Percentiles rank a stretch among this genome's conserved stretches.
Conservation (phyloP, 768 basidiomycete genomes). For the Phaeotremella skinneri region DNA sequence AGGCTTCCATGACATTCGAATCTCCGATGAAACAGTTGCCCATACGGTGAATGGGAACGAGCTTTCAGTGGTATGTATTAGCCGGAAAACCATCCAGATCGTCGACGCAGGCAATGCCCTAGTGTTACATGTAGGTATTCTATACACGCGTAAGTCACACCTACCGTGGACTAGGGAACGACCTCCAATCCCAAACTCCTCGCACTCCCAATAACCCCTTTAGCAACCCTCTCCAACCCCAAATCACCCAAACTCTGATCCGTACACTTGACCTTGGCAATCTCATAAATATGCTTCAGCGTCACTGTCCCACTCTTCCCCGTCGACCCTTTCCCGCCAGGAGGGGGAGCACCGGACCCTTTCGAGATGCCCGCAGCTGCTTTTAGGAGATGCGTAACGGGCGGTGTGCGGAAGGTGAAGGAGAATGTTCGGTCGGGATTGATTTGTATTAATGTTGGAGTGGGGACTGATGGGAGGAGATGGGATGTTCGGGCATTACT, state of each 20-base stretch:
- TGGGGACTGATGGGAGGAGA: constrained; percentile 76
- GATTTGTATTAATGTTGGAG: constrained; percentile 88
- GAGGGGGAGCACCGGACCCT: constrained; percentile 64
- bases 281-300: constrained; percentile 97
- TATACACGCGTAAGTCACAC: no score
- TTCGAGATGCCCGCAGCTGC: constrained; percentile 85
- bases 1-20: no score
- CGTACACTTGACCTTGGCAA: constrained; percentile 90
- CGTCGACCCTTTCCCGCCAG: constrained; percentile 10
- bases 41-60: no score
- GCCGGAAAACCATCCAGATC: no score
- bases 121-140: no score
- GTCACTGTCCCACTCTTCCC: constrained; percentile 62
- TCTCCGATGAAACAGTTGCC: no score
- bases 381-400: constrained; percentile 85
- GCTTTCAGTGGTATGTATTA: no score
- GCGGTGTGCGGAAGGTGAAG: constrained; percentile 80
- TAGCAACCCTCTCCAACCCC: constrained; percentile 79
- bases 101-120: no score
- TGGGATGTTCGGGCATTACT: constrained; percentile 90
- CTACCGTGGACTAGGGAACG: constrained; percentile 76
- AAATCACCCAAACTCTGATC: constrained; percentile 87
- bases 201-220: constrained; percentile 83
- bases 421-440: constrained; percentile 93
- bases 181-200: constrained; percentile 85